A percentile compares a stretch with the other conserved stretches of the same genome.
phyloP scores from a whole-genome alignment of 257 asterid genomes.

The Pogostemon cablin region DNA sequence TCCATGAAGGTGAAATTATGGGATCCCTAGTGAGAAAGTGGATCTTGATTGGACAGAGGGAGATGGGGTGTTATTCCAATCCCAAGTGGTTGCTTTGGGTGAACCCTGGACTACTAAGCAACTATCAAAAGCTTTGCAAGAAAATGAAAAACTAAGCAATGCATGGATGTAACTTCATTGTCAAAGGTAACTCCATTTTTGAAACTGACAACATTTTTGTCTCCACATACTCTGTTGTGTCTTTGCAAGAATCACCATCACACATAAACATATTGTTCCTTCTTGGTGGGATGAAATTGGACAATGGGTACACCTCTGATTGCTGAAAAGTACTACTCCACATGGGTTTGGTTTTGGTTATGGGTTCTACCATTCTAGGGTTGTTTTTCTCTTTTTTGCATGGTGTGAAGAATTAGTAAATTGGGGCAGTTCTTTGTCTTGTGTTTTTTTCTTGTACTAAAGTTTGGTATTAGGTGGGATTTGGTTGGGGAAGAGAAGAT shows the following conservation, averaged over 20 bases:
- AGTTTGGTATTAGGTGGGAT: constrained; percentile 67
- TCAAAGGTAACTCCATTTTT: constrained; percentile 27
- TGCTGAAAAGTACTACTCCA: constrained; percentile 40
- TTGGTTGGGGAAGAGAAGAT: constrained; percentile 53
- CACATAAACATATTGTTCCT: constrained; percentile 20
- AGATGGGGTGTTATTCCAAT: constrained; percentile 25
- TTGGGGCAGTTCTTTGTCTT: constrained; percentile 43
- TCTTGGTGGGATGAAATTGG: constrained; percentile 26
- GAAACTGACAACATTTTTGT: constrained; percentile 44
- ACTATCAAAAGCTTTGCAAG: constrained; percentile 20
- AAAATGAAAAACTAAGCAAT: constrained; percentile 29
- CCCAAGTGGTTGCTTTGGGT: constrained; percentile 26
- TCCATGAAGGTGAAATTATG: constrained; percentile 17
- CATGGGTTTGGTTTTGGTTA: constrained; percentile 52
- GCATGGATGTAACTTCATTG: constrained; percentile 39
- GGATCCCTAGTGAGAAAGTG: constrained; percentile 21
- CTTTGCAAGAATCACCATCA: constrained; percentile 25
- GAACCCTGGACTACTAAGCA: constrained; percentile 32
- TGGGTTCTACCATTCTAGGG: background rate
- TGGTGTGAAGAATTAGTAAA: constrained; percentile 22
- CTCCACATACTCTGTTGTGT: constrained; percentile 40
- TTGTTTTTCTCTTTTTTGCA: too few species aligned
- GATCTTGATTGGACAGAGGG: constrained; percentile 35
- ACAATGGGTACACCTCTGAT: constrained; percentile 31
- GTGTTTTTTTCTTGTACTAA: constrained; percentile 55